Conservation (phyloP, 306 rosid species). For the Hippophae gyantsensis region DNA sequence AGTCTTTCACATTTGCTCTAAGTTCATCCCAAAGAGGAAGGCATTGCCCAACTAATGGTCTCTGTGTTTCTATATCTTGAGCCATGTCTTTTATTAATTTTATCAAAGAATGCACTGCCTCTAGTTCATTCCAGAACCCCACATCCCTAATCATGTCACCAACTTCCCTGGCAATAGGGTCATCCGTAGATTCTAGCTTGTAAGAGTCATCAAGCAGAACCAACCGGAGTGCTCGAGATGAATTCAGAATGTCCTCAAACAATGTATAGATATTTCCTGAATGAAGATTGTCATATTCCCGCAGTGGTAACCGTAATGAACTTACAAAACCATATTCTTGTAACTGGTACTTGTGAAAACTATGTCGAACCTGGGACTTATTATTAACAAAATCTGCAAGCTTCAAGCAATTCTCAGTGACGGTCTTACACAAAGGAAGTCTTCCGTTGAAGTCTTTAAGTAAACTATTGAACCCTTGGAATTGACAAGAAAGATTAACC, state of each 20-base stretch:
- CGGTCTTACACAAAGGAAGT: constrained; percentile 51
- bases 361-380: constrained; percentile 48
- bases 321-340: constrained; percentile 65
- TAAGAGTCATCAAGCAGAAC: constrained; percentile 45
- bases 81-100: constrained; percentile 73
- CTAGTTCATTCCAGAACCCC: constrained; percentile 72
- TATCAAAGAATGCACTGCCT: constrained; percentile 49
- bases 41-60: constrained; percentile 83
- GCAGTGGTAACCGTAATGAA: constrained; percentile 45
- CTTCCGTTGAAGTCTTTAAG: constrained; percentile 63
- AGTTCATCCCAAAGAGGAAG: constrained; percentile 80
- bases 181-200: constrained; percentile 57
- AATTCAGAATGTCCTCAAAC: constrained; percentile 54
- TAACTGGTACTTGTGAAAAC: constrained; percentile 61
- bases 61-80: constrained; percentile 55
- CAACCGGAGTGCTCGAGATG: constrained; percentile 49
- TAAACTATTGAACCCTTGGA: constrained; percentile 58
- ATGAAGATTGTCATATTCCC: constrained; percentile 21
- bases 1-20: constrained; percentile 61
- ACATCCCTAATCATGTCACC: constrained; percentile 47
- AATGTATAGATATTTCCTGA: constrained; percentile 34
- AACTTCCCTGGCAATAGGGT: constrained; percentile 46
- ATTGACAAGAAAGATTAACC: constrained; percentile 90
- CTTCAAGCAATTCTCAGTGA: constrained; percentile 55
- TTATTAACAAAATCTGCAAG: constrained; percentile 60